Base-by-base conservation (phyloP, 768 basidiomycete genomes). In the Russula vinacea region DNA sequence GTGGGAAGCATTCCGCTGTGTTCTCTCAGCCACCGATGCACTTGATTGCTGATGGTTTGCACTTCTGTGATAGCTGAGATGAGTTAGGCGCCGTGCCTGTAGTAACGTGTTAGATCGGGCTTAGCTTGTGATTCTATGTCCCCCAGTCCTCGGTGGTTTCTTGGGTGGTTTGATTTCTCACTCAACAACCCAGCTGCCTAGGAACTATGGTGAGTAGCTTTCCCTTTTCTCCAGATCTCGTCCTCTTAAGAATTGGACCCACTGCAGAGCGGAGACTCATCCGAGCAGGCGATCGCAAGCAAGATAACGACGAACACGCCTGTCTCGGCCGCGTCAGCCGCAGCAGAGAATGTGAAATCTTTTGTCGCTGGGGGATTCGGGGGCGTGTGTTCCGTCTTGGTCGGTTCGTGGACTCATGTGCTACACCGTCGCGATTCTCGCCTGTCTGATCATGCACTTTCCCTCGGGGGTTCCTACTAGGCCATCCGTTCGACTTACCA, bases 401-500 rank as follows among this genome's bases (percentile, higher is more conserved):
- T 97, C 66, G 94, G 94, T 94, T 62, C 71, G 91, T 81, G 4
- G 6, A 40, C 53, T 47, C 65, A 19, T 55, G 9, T 10, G 7
- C 57, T 49, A 22, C 33, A 29, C 9, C 32, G 39, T 42, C 22
- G 11, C 33, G 19, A 0, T 55, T 35, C 9, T 50, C 47, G 39
- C 29, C 29, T 35, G 14, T 51, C 17, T 47, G n/a, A 29, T 32
- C 33, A 47, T 40, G 8, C 24, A 47, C 33, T 17, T 67, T 54
- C 49, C 13, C 40, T 29, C n/a, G 10, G 33, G 17, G 14, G 10
- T 19, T 47, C 16, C 10, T 32, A 11, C 11, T 45, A 92, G 96
- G 97, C 1, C 97, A 99, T 73, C 97, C 97, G 10, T 99, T 98
- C 74, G 97, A 99, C 77, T 78, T 98, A 97, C 92, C 63, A 95